Evolutionary conservation across 176 grass and related monocot species (phyloP).

Genomic region (Hordeum marinum): DNA sequence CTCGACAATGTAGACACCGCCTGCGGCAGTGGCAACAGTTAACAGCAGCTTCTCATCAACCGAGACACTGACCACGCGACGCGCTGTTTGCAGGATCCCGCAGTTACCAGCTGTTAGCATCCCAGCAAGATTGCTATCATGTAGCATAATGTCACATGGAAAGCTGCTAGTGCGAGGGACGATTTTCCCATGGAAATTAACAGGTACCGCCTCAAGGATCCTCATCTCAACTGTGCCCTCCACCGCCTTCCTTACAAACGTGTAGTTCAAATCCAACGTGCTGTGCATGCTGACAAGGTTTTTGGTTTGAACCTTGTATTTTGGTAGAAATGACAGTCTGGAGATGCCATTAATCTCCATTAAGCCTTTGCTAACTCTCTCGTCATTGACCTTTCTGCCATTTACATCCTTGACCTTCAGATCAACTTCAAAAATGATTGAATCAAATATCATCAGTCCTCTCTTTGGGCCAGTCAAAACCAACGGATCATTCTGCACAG

Average conservation of each 20-base stretch:
- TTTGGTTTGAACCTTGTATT: neutral
- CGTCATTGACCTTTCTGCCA: neutral
- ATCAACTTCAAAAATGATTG: neutral
- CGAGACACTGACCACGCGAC: too few species aligned
- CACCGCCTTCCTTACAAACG: neutral
- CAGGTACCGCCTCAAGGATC: neutral
- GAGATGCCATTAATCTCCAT: neutral
- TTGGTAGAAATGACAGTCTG: neutral
- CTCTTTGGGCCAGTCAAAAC: neutral
- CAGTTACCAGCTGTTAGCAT: too few species aligned
- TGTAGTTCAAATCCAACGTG: neutral
- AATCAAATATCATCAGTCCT: neutral
- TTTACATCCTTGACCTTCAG: neutral
- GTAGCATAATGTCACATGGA: neutral
- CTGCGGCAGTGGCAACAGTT: too few species aligned
- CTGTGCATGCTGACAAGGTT: neutral
- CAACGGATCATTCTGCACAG: neutral
- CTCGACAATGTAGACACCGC: too few species aligned
- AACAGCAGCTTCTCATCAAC: too few species aligned
- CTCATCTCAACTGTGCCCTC: neutral
- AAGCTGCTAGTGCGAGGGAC: neutral
- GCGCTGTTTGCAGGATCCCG: too few species aligned
- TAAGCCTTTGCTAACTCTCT: neutral
- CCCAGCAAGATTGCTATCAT: neutral
- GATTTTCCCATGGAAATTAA: neutral